Conservation (phyloP, 2,329 filamentous ascomycete genomes). For the Sporothrix pseudoabietina region DNA sequence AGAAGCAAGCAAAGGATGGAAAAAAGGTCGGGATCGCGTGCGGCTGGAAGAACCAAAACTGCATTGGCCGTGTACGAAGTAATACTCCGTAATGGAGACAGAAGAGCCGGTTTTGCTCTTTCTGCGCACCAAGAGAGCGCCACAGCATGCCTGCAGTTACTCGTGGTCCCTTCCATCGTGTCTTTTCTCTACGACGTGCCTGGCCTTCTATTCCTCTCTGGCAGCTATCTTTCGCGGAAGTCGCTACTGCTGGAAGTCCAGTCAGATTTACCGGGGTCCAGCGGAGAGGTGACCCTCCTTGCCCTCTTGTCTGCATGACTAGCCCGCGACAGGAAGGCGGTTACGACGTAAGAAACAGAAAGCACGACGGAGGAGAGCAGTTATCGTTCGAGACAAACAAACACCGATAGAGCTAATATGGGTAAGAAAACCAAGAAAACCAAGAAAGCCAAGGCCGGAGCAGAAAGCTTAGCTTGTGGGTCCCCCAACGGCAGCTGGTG, state of each 20-base stretch:
- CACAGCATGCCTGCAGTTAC: not conserved
- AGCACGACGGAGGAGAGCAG: not conserved
- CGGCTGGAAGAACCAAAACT: not conserved
- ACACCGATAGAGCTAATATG: not conserved
- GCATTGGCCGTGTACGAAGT: not conserved
- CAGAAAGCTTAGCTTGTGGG: slow-evolving; percentile 19
- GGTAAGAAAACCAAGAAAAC: not conserved
- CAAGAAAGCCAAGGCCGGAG: not conserved
- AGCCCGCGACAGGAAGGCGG: slow-evolving; percentile 16
- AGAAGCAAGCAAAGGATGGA: not conserved
- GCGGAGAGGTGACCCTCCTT: not conserved
- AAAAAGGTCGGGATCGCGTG: not conserved
- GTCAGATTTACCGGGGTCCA: not conserved
- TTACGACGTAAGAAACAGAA: not conserved
- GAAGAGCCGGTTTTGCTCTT: not conserved
- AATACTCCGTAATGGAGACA: not conserved
- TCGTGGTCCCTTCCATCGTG: not conserved
- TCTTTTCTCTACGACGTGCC: not conserved
- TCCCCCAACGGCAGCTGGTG: slow-evolving; percentile 4
- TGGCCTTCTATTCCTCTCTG: not conserved
- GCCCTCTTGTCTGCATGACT: not conserved
- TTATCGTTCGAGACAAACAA: not conserved
- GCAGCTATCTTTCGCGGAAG: not conserved
- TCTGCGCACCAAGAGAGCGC: not conserved
- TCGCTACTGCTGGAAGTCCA: no score